Base-by-base conservation (phyloP, 2,329 filamentous ascomycete species). In the Talaromyces sp. region DNA sequence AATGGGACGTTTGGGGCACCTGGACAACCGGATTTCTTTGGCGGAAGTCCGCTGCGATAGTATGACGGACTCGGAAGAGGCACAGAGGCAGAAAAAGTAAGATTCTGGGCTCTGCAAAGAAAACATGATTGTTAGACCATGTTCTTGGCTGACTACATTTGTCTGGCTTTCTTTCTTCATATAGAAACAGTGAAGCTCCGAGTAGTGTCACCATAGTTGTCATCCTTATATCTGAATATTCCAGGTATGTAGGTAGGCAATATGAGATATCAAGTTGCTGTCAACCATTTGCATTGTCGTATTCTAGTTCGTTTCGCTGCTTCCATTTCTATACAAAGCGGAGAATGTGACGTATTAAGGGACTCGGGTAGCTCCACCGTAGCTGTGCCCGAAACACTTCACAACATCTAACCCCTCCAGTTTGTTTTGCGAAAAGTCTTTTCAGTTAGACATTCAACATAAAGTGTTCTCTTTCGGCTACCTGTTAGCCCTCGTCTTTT, bases 1-100 rank as follows among this genome's bases (percentile, higher is more conserved):
- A 80, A 78, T 67, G 77, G 76, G 51, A 79, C 72, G 29, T 80
- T 80, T 70, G 70, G 75, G 19, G 73, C 75, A 11, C 73, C 74
- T n/a, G 75, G 74, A 22, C 65, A 75, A 8, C 72, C 73, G 1
- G 77, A 79, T 66, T 76, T 80, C 60, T 78, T 79, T 67, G 71
- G 74, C 8, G 78, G 75, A 11, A 79, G 78, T 66, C 78, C 77
- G 2, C 64, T 79, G 64, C 72, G 76, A 69, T 79, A 72, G 25
- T 59, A 10, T 6, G 31, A 22, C 5, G 11, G 53, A 38, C 5
- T 36, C 17, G 11, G 11, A 56, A 22, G 10, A 10, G 51, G 29
- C 2, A 7, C 53, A 38, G 2, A 22, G 11, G 31, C 29, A 15
- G 13, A 3, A 15, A 15, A 8, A 25, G 1, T n/a, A 22, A 7